Conservation (phyloP, 2,329 filamentous ascomycete species). For the Epichloe gansuensis region DNA sequence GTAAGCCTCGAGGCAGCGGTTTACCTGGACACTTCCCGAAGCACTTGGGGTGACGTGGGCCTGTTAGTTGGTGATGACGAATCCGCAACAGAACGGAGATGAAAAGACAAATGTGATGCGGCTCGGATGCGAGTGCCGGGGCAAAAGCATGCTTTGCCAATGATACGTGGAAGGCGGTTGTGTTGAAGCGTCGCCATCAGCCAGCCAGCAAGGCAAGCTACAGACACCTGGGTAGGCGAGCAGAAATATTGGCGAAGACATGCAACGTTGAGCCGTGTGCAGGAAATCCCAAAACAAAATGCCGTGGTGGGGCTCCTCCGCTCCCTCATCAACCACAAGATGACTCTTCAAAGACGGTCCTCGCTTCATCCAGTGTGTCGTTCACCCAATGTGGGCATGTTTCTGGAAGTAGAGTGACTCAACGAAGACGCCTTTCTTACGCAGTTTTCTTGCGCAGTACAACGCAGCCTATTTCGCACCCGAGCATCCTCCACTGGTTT, state of each 20-base stretch:
- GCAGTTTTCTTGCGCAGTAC: no score
- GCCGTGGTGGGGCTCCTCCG: no score
- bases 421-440: no score
- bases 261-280: background rate
- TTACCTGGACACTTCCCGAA: background rate
- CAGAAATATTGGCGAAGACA: background rate
- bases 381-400: no score
- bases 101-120: background rate
- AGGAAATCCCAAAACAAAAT: background rate
- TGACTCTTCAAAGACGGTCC: no score
- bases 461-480: background rate
- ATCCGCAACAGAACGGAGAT: background rate
- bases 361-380: no score
- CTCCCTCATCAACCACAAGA: no score
- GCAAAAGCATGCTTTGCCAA: background rate
- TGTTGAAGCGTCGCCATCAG: background rate
- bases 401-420: no score
- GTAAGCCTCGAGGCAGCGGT: background rate
- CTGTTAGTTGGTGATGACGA: background rate
- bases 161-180: background rate
- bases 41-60: background rate
- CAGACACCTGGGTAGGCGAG: no score
- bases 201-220: background rate
- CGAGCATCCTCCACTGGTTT: background rate
- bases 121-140: background rate